Evolutionary conservation across 179 eudicot species (phyloP), one percentile per base, ranked within the genome.

Genomic region (Corrigiola litoralis): DNA sequence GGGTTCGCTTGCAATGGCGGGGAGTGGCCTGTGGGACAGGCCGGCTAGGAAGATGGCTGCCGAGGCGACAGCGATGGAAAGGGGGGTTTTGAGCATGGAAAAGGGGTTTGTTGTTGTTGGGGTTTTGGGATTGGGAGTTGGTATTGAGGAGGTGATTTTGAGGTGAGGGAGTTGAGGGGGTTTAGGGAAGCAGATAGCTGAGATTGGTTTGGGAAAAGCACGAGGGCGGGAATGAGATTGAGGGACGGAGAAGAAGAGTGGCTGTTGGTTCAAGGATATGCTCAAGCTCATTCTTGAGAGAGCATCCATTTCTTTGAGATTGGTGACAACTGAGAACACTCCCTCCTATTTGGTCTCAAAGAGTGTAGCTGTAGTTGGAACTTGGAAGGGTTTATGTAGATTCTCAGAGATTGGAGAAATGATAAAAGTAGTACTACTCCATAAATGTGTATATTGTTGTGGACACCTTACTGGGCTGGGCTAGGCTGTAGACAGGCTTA

Each of bases 41-140:
- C 84, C 75, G 24, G 83, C 65, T 63, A 84, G 64, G 72, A 86
- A 70, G 34, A 89, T 21, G 2, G 89, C 86, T 11, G 91, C 64
- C 71, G 89, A 78, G 5, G 86, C 69, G 11, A 82, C 72, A 1
- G 86, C 80, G 25, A 88, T 44, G 34, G 82, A 62, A 17, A 81
- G 54, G n/a, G 92, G 77, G 54, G 82, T 58, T 69, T 85, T 88
- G 59, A 90, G 70, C 45, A 79, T 36, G 61, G 81, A 67, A 13
- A 74, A 46, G 5, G 69, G 76, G 60, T 58, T 65, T 54, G 7
- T 64, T 58, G 57, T 24, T 51, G 3, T 29, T 58, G 29, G 42
- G 33, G 27, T 41, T 0, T 23, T 25, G 11, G 2, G 48, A 20
- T 4, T 68, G 47, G 0, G 72, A 65, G 37, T 13, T 2, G 50